phyloP scores from a whole-genome alignment of 306 rosid genomes.

The Vicia faba region DNA sequence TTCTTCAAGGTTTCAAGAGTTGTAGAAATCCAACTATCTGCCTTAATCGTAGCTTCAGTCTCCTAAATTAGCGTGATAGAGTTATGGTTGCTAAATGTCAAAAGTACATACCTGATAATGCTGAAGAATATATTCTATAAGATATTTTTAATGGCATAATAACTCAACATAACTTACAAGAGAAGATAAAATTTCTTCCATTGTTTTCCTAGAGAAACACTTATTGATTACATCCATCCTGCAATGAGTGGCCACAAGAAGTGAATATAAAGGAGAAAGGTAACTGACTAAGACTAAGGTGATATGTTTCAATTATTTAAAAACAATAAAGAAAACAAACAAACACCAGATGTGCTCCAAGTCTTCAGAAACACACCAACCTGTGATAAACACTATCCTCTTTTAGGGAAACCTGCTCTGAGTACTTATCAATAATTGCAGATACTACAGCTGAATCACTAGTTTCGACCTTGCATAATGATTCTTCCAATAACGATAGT shows the following conservation, averaged over 20 bases:
- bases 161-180: slow-evolving; percentile 64
- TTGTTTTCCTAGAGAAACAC: slow-evolving; percentile 76
- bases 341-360: neutral
- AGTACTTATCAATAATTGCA: slow-evolving; percentile 57
- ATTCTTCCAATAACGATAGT: slow-evolving; percentile 71
- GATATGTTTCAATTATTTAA: slow-evolving; percentile 21
- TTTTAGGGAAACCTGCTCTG: slow-evolving; percentile 59
- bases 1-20: slow-evolving; percentile 68
- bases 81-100: slow-evolving; percentile 30
- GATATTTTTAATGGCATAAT: neutral
- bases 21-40: slow-evolving; percentile 61
- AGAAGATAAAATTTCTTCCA: slow-evolving; percentile 73
- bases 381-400: slow-evolving; percentile 61
- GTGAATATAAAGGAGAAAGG: slow-evolving; percentile 28
- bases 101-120: slow-evolving; percentile 6
- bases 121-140: slow-evolving; percentile 12
- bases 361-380: slow-evolving; percentile 46
- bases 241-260: slow-evolving; percentile 31
- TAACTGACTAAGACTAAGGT: neutral
- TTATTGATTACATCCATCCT: slow-evolving; percentile 76
- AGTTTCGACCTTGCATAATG: slow-evolving; percentile 56
- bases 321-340: neutral
- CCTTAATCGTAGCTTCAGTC: slow-evolving; percentile 50
- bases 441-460: slow-evolving; percentile 58
- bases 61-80: slow-evolving; percentile 54